These are phyloP conservation scores for Apiospora kogelbergensis DNA, from an alignment of 2,329 filamentous ascomycete species.

Conservation along the genomic window DNA sequence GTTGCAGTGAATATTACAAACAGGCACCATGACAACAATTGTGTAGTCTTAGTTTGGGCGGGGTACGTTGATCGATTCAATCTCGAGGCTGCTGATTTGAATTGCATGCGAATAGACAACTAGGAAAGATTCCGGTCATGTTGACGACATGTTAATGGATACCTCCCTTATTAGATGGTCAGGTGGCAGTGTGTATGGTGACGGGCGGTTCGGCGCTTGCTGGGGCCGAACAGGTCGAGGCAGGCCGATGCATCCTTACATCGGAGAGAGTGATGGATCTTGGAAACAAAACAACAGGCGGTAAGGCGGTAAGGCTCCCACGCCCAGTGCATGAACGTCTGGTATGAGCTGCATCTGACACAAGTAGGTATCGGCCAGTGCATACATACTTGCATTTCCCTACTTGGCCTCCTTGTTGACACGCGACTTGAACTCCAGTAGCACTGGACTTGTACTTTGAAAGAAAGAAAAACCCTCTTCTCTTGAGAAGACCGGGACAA, in stretches of 20 bases:
- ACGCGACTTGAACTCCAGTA: background rate
- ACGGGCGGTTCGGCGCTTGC: background rate
- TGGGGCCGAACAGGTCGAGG: background rate
- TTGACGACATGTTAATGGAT: background rate
- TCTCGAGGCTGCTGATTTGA: no score
- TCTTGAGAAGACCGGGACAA: conserved; percentile 5
- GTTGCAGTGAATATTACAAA: background rate
- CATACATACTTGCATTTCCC: no score
- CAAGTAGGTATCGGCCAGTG: background rate
- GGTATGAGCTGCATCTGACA: background rate
- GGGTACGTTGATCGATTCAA: background rate
- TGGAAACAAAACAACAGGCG: background rate
- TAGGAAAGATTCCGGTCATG: background rate
- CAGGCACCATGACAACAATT: background rate
- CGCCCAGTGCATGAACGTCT: background rate
- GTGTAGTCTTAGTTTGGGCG: background rate
- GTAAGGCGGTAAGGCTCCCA: conserved; percentile 1
- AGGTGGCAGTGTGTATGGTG: background rate
- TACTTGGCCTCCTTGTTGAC: background rate
- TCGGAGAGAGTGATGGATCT: background rate
- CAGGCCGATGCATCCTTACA: background rate
- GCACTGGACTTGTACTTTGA: background rate
- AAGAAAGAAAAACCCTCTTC: background rate
- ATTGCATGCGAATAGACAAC: background rate
- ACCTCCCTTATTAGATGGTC: background rate